Evolutionary conservation across 257 asterid species (phyloP).

Genomic region (Salvia miltiorrhiza): DNA sequence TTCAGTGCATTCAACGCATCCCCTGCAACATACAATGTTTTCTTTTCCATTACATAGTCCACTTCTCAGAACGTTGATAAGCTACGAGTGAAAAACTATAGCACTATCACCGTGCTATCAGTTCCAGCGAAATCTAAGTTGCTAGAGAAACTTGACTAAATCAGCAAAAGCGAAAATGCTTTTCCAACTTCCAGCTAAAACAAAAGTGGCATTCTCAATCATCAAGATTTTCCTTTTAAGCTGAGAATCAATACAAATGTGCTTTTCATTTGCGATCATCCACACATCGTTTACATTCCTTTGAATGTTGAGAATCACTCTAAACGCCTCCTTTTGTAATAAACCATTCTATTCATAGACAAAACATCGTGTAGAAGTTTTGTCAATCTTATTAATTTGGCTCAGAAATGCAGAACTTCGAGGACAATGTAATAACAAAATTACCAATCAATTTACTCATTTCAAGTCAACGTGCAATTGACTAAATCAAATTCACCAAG

Average conservation of each 20-base stretch:
- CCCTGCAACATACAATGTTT: conserved; percentile 45
- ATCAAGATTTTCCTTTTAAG: background rate
- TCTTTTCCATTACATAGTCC: background rate
- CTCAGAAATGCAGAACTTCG: background rate
- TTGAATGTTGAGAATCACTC: background rate
- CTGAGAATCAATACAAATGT: background rate
- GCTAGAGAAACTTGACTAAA: background rate
- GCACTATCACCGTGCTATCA: background rate
- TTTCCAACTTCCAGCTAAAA: background rate
- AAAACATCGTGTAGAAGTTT: background rate
- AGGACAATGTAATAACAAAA: background rate
- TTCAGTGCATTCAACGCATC: conserved; percentile 86
- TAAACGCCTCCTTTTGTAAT: background rate
- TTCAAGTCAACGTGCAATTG: conserved; percentile 31
- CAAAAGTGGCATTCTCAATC: background rate
- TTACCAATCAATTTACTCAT: background rate
- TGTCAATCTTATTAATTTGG: background rate
- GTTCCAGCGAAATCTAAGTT: background rate
- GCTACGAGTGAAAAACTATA: background rate
- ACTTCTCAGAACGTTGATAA: background rate
- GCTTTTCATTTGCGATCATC: conserved; percentile 2
- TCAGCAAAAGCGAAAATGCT: background rate
- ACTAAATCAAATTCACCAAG: conserved; percentile 17
- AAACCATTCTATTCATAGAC: background rate
- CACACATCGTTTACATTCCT: background rate